phyloP scores from a whole-genome alignment of 2,329 filamentous ascomycete species.

The Botrytis squamosa region DNA sequence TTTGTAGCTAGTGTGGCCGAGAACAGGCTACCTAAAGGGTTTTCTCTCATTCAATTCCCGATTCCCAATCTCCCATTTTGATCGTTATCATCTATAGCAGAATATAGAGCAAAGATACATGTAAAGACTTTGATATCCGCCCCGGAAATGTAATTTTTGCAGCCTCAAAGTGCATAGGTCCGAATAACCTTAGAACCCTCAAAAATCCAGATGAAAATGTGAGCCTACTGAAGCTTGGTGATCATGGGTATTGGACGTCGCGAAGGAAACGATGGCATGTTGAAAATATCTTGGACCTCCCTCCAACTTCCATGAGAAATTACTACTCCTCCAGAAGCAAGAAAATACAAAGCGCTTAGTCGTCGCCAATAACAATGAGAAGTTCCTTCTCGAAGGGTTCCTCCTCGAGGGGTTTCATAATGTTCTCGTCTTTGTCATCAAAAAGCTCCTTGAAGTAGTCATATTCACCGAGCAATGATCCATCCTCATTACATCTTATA shows the following conservation, averaged over 20 bases:
- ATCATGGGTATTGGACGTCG: no score
- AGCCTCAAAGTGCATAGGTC: not conserved
- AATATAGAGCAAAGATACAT: not conserved
- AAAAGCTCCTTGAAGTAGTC: not conserved
- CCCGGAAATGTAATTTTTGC: not conserved
- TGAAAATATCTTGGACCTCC: not conserved
- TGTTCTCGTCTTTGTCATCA: not conserved
- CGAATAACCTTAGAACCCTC: not conserved
- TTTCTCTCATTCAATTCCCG: no score
- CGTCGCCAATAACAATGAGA: not conserved
- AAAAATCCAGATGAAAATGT: not conserved
- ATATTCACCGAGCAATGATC: not conserved
- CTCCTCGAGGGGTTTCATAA: not conserved
- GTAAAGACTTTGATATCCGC: not conserved
- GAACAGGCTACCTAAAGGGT: no score
- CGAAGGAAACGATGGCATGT: no score
- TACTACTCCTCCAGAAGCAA: not conserved
- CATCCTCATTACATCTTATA: not conserved
- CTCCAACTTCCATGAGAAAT: no score
- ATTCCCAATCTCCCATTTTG: not conserved
- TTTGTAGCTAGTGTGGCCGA: not conserved
- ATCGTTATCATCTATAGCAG: not conserved
- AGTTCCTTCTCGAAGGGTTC: not conserved
- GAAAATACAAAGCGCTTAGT: not conserved
- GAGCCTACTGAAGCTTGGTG: no score